Evolutionary conservation across 2,329 filamentous ascomycete species (phyloP), one percentile per base, ranked within the genome.

Genomic region (Aspergillus udagawae): DNA sequence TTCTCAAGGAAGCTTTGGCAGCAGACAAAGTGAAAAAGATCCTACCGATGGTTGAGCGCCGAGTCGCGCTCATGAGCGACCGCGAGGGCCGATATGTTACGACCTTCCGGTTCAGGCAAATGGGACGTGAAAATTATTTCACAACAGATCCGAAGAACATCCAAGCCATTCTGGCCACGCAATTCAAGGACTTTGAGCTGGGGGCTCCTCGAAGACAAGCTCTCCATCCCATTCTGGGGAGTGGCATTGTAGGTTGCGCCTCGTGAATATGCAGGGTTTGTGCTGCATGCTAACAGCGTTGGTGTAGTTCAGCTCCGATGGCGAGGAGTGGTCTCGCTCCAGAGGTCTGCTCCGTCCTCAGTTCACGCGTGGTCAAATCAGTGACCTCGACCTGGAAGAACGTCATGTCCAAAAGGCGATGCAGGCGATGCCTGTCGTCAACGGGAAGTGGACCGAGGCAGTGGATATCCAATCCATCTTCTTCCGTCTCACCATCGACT

Each of bases 161-260:
- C 74, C 94, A 96, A 73, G 90, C 92, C 21, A 80, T 96, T 23
- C 78, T 96, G 12, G 89, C 91, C 0, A 90, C 88, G 1, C 90
- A 96, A 69, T 96, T 96, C 70, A 77, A 77, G 57, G 89, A 94
- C 65, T 96, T 87, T 67, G 91, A 90, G 65, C 92, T 96, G 71
- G 91, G 92, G 6, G 75, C 85, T 60, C 74, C 90, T 61, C 77
- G 96, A 21, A 89, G 89, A 25, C 83, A 91, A 65, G 84, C 85
- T 75, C 55, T 72, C 56, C 60, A 65, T 47, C 71, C 68, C 2
- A 57, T 76, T 49, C 56, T 77, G 5, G 73, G 73, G 2, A 67
- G 67, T 70, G 78, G 80, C 55, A 84, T 85, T 62, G 72, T 73
- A 63, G 64, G 70, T 65, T 45, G 56, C 54, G 23, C 53, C 58